phyloP scores from a whole-genome alignment of 352 stramenopile species.

The Pythium rishiriense region DNA sequence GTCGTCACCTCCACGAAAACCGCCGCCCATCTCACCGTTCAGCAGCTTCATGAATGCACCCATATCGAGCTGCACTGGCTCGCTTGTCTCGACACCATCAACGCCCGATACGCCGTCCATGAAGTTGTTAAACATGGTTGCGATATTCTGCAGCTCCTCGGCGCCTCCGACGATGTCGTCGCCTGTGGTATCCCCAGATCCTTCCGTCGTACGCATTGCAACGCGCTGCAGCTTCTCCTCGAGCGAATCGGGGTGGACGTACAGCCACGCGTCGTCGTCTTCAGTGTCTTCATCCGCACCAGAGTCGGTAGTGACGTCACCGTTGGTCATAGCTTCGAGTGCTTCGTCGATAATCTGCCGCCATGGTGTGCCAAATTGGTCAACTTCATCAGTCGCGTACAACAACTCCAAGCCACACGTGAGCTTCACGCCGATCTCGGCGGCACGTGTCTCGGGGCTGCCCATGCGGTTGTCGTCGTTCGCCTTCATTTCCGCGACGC shows the following conservation, averaged over 20 bases:
- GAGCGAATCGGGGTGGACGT: constrained; percentile 70
- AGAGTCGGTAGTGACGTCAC: background rate
- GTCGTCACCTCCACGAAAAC: constrained; percentile 22
- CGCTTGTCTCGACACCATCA: constrained; percentile 60
- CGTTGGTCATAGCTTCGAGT: constrained; percentile 3
- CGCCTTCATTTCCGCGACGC: background rate
- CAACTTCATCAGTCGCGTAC: constrained; percentile 39
- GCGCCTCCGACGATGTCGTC: constrained; percentile 35
- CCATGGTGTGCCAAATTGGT: constrained; percentile 51
- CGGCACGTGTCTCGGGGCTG: constrained; percentile 34
- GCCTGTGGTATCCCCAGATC: too few relatives aligned
- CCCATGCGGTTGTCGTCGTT: background rate
- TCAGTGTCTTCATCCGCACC: constrained; percentile 25
- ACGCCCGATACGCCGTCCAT: constrained; percentile 58
- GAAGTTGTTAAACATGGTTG: constrained; percentile 78
- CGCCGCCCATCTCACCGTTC: constrained; percentile 27
- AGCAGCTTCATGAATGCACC: constrained; percentile 69
- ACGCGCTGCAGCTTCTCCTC: constrained; percentile 56
- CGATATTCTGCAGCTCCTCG: constrained; percentile 69
- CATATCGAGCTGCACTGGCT: constrained; percentile 70
- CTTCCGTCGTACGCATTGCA: background rate
- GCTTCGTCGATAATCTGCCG: constrained; percentile 39
- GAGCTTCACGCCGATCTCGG: constrained; percentile 76
- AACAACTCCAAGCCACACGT: constrained; percentile 76
- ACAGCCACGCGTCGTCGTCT: constrained; percentile 81